These are phyloP conservation scores for Neonectria hederae DNA, from an alignment of 2,329 filamentous ascomycete species.

Conservation along the genomic window DNA sequence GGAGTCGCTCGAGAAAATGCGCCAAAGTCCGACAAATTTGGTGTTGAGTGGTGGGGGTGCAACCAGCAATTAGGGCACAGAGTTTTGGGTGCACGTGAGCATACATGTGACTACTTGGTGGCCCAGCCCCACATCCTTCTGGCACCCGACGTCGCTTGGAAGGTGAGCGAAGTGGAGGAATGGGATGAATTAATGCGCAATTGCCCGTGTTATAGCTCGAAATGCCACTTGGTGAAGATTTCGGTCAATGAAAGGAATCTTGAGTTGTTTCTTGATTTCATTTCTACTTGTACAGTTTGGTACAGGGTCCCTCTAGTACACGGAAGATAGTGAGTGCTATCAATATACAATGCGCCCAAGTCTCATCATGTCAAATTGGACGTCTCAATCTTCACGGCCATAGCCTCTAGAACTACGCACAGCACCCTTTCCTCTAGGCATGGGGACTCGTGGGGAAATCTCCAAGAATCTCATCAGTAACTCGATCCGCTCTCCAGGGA, in stretches of 20 bases:
- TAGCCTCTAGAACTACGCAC: slow-evolving; percentile 51
- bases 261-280: slow-evolving; percentile 35
- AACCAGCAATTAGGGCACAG: slow-evolving; percentile 44
- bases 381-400: slow-evolving; percentile 44
- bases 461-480: slow-evolving; percentile 44
- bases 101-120: slow-evolving; percentile 36
- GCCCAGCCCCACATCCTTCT: neutral
- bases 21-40: slow-evolving; percentile 39
- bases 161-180: neutral
- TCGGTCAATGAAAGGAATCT: slow-evolving; percentile 27
- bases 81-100: slow-evolving; percentile 28
- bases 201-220: neutral
- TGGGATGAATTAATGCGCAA: neutral
- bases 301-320: slow-evolving; percentile 38
- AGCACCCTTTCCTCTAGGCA: slow-evolving; percentile 66
- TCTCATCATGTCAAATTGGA: slow-evolving; percentile 14
- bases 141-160: neutral
- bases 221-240: slow-evolving; percentile 11
- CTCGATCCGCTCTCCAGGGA: slow-evolving; percentile 35
- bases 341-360: slow-evolving; percentile 37
- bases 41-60: slow-evolving; percentile 41
- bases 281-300: slow-evolving; percentile 47
- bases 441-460: slow-evolving; percentile 15
- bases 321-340: slow-evolving; percentile 33
- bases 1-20: slow-evolving; percentile 42